phyloP scores from a whole-genome alignment of 768 basidiomycete genomes.

The Mycena alexandri region DNA sequence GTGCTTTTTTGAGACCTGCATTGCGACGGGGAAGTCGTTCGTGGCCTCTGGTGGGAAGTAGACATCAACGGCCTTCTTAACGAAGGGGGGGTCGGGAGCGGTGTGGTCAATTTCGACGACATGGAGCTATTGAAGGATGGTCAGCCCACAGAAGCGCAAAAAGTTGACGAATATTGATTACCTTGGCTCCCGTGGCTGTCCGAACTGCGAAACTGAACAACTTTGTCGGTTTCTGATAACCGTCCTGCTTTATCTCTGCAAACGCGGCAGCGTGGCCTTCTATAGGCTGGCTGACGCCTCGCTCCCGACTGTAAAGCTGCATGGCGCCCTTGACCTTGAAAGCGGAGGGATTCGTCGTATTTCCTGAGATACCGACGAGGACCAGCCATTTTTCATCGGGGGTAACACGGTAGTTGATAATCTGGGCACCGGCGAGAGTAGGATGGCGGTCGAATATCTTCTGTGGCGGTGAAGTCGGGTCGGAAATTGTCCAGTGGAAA shows the following conservation, averaged over 20 bases:
- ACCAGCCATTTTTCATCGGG: constrained; percentile 98
- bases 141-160: constrained; percentile 1
- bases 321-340: constrained; percentile 99
- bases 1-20: constrained; percentile 98
- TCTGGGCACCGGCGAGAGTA: constrained; percentile 93
- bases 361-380: constrained; percentile 93
- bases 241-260: constrained; percentile 91
- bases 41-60: constrained; percentile 99
- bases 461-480: constrained; percentile 83
- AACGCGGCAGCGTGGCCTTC: constrained; percentile 99
- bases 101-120: constrained; percentile 98
- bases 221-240: constrained; percentile 87
- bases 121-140: constrained; percentile 75
- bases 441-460: constrained; percentile 98
- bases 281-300: constrained; percentile 96
- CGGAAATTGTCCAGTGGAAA: constrained; percentile 88
- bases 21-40: constrained; percentile 99
- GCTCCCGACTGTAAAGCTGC: constrained; percentile 95
- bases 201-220: constrained; percentile 96
- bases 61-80: constrained; percentile 98
- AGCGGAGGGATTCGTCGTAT: constrained; percentile 90
- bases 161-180: constrained; percentile 50
- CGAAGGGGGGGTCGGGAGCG: constrained; percentile 91
- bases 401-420: constrained; percentile 97
- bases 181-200: constrained; percentile 98